Conservation (phyloP, 2,329 filamentous ascomycete genomes). For the Monosporascus ibericus region DNA sequence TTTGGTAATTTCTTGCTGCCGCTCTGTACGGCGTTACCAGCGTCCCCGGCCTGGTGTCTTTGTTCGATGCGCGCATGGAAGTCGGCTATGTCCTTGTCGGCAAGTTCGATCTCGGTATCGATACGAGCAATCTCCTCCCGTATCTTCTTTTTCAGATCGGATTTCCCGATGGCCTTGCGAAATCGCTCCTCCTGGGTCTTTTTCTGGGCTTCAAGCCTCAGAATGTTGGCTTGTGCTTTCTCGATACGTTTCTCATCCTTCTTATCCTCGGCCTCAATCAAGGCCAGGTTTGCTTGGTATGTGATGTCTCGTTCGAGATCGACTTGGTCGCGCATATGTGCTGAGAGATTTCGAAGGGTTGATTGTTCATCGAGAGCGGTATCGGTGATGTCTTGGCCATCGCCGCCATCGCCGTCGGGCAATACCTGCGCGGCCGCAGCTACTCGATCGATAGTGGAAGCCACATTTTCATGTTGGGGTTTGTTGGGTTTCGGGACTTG, state of each 20-base stretch:
- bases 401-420: constrained; percentile 1
- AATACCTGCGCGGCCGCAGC: constrained; percentile 3
- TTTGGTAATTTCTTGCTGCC: constrained; percentile 62
- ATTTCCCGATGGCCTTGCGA: constrained; percentile 36
- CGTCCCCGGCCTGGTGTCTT: constrained; percentile 51
- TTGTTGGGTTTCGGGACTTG: background rate
- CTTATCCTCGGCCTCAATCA: constrained; percentile 58
- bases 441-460: constrained; percentile 4
- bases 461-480: background rate
- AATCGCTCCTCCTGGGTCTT: constrained; percentile 45
- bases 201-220: constrained; percentile 61
- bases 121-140: constrained; percentile 62
- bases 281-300: constrained; percentile 50
- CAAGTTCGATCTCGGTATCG: constrained; percentile 55
- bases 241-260: constrained; percentile 57
- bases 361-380: constrained; percentile 47
- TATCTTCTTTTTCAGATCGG: constrained; percentile 49
- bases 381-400: constrained; percentile 2
- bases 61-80: constrained; percentile 77
- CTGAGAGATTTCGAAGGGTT: constrained; percentile 56
- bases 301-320: constrained; percentile 85
- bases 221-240: constrained; percentile 46
- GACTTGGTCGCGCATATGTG: constrained; percentile 75
- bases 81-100: constrained; percentile 69
- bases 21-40: constrained; percentile 33